These are phyloP conservation scores for Chytridium lagenaria DNA, from an alignment of 371 early-diverging fungal species.

Conservation along the genomic window DNA sequence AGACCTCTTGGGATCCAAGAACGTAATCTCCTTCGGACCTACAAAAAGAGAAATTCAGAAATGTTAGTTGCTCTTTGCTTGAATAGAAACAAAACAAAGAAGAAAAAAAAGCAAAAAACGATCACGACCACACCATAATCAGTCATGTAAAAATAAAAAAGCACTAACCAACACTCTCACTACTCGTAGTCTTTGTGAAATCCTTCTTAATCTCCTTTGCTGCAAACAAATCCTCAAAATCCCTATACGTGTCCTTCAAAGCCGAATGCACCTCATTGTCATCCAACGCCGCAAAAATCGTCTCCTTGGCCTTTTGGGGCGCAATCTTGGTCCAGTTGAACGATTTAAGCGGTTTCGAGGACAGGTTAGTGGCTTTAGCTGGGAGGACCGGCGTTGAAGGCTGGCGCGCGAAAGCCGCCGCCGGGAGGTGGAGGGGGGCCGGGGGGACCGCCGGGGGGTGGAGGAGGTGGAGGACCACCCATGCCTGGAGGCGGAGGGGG, in stretches of 20 bases:
- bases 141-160: no score
- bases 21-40: conserved; percentile 50
- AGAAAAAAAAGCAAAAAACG: background rate
- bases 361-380: conserved; percentile 51
- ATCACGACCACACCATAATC: background rate
- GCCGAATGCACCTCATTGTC: conserved; percentile 49
- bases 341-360: conserved; percentile 57
- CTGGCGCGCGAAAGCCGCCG: conserved; percentile 33
- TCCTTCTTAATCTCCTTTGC: conserved; percentile 49
- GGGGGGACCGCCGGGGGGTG: conserved; percentile 34
- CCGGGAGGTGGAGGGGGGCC: conserved; percentile 33
- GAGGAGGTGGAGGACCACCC: conserved; percentile 42
- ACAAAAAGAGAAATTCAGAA: conserved; percentile 13
- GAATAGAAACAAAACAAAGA: background rate
- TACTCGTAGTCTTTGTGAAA: conserved; percentile 12
- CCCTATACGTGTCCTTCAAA: conserved; percentile 45
- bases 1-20: conserved; percentile 58
- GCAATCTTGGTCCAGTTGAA: conserved; percentile 64
- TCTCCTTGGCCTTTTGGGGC: conserved; percentile 46
- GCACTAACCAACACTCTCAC: conserved; percentile 26
- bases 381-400: conserved; percentile 34
- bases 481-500: conserved; percentile 37
- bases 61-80: background rate
- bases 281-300: conserved; percentile 56
- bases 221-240: conserved; percentile 63